Base-by-base conservation (phyloP, 163 green algal species). In the Chloromonas sp. region DNA sequence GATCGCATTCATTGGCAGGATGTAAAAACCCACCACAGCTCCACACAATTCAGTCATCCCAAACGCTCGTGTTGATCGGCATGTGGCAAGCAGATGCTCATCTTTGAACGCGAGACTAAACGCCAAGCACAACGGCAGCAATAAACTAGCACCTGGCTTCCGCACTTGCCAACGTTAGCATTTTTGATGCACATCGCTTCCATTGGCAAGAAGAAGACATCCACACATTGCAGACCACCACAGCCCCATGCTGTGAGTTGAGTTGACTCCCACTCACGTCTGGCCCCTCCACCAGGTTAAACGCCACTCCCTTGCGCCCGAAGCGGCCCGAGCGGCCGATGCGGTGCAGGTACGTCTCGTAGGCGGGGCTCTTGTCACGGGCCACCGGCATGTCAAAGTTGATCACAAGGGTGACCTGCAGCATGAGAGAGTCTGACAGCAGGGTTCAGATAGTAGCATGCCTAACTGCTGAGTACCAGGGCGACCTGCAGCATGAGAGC, bases 291-390 rank as follows among this genome's bases (percentile, higher is more conserved):
- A 98, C 88, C 2, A 99, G 93, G 91, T 99, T 99, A 92, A 99
- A 99, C 11, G 97, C 96, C n/a, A 94, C 96, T 60, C 97, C 97
- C 91, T 98, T 98, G 71, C 95, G 92, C 0, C 97, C 97, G 91
- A 99, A 99, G 11, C 97, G 91, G 3, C 97, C 97, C 59, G 85
- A 94, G 71, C 97, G 92, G 14, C 97, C 97, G 84, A 99, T 99
- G 83, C 97, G 92, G 89, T 99, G 97, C 61, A 99, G 91, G 89
- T 99, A 99, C 11, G 96, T 99, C 87, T 99, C 97, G 88, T 96
- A 99, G 62, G 93, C 94, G 57, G 97, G 96, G 15, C 89, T 95
- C 58, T 89, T 59, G 88, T 97, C 92, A 0, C 92, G 90, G 89
- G 99, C 94, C 80, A 95, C 89, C 0, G 97, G 97, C 82, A 98